Evolutionary conservation across 108 stramenopile species (phyloP).

Genomic region (Cyclotella sp.): DNA sequence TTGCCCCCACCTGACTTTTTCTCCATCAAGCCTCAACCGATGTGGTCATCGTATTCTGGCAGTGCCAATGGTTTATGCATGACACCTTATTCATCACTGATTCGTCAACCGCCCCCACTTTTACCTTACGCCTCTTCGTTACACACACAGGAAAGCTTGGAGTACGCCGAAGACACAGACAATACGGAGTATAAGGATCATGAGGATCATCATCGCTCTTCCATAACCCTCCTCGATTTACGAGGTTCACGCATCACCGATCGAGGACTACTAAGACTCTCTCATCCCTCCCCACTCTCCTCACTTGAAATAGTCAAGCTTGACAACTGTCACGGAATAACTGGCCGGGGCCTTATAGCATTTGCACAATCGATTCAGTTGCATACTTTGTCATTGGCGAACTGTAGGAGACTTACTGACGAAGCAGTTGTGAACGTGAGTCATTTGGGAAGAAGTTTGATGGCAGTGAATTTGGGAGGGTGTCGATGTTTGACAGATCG

Average conservation of each 20-base stretch:
- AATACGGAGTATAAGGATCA: not conserved
- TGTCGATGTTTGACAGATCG: conserved; percentile 86
- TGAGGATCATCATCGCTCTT: not conserved
- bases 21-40: conserved; percentile 25
- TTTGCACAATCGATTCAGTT: conserved; percentile 62
- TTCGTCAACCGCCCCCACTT: conserved; percentile 13
- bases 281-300: conserved; percentile 46
- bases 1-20: conserved; percentile 45
- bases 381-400: conserved; percentile 74
- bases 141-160: conserved; percentile 15
- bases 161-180: not conserved
- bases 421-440: conserved; percentile 83
- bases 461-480: conserved; percentile 72
- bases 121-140: conserved; percentile 5
- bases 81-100: not conserved
- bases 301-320: conserved; percentile 70
- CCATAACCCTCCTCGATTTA: conserved; percentile 71
- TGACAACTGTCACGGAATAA: conserved; percentile 79
- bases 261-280: conserved; percentile 71
- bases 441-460: conserved; percentile 57
- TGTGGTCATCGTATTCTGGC: conserved; percentile 22
- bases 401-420: conserved; percentile 83
- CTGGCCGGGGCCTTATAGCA: conserved; percentile 70
- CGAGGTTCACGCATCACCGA: conserved; percentile 82
- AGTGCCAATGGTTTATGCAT: not conserved